These are phyloP conservation scores for Hirschioporus abietinus DNA, from an alignment of 768 basidiomycete genomes.

Conservation along the genomic window DNA sequence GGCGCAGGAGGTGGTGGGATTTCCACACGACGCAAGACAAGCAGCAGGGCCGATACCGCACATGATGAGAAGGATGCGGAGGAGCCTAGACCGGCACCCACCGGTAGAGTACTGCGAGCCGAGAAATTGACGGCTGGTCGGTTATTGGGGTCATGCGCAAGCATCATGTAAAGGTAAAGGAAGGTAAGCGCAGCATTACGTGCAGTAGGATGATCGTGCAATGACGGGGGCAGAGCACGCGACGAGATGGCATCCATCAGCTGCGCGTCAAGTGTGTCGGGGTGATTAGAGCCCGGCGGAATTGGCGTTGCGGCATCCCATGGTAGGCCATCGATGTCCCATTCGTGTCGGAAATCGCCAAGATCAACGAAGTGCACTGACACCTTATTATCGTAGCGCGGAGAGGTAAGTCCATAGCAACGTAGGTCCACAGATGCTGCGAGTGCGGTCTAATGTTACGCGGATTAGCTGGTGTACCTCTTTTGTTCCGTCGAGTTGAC, in stretches of 20 bases:
- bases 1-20: slow-evolving; percentile 47
- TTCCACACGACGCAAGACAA: slow-evolving; percentile 65
- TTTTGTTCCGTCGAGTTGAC: slow-evolving; percentile 28
- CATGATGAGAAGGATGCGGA: slow-evolving; percentile 95
- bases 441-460: slow-evolving; percentile 67
- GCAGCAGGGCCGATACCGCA: slow-evolving; percentile 71
- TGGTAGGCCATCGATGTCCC: slow-evolving; percentile 72
- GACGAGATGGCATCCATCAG: slow-evolving; percentile 68
- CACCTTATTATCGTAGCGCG: slow-evolving; percentile 66
- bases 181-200: slow-evolving; percentile 63
- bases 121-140: slow-evolving; percentile 79
- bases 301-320: slow-evolving; percentile 68
- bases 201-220: slow-evolving; percentile 29
- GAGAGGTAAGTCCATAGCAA: slow-evolving; percentile 82
- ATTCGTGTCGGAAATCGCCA: slow-evolving; percentile 69
- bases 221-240: slow-evolving; percentile 30
- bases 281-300: slow-evolving; percentile 45
- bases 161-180: slow-evolving; percentile 88
- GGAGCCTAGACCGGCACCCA: slow-evolving; percentile 94
- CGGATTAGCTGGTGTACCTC: slow-evolving; percentile 12
- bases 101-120: slow-evolving; percentile 83
- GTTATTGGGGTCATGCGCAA: slow-evolving; percentile 40
- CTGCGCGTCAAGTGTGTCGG: slow-evolving; percentile 63
- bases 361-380: slow-evolving; percentile 79
- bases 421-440: slow-evolving; percentile 94